These are phyloP conservation scores for Angophora floribunda DNA, from an alignment of 345 rosid genomes.

Conservation along the genomic window DNA sequence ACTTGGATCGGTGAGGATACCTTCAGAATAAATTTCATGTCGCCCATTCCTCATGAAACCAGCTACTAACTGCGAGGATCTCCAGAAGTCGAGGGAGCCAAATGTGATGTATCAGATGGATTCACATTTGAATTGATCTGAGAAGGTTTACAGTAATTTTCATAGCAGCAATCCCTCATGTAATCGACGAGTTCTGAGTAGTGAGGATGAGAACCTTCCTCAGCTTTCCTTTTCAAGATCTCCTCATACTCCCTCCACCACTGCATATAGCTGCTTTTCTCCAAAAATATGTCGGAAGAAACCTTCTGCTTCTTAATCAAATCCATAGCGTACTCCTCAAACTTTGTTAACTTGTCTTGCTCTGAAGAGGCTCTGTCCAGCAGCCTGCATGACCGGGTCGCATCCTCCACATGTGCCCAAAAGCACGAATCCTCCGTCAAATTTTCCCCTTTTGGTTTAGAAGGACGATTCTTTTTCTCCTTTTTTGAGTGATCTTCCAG, in stretches of 20 bases:
- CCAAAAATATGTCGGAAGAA: background rate
- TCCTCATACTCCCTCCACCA: background rate
- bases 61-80: background rate
- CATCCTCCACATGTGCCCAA: slow-evolving; percentile 74
- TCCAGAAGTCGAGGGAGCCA: background rate
- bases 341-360: too few species aligned
- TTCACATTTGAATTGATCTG: too few species aligned
- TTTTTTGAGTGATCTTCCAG: background rate
- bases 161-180: slow-evolving; percentile 23
- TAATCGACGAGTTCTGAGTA: slow-evolving; percentile 16
- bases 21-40: too few species aligned
- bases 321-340: background rate
- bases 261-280: background rate
- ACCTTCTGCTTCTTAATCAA: background rate
- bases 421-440: slow-evolving; percentile 67
- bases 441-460: background rate
- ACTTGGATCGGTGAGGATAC: too few species aligned
- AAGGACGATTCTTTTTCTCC: background rate
- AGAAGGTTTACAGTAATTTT: too few species aligned
- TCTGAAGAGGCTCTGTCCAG: background rate
- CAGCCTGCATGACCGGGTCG: slow-evolving; percentile 11
- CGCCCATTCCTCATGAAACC: too few species aligned
- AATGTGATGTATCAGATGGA: too few species aligned
- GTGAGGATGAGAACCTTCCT: background rate
- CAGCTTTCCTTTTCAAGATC: background rate